Conservation (phyloP, 139 green algal genomes). For the Chlorella sp. region DNA sequence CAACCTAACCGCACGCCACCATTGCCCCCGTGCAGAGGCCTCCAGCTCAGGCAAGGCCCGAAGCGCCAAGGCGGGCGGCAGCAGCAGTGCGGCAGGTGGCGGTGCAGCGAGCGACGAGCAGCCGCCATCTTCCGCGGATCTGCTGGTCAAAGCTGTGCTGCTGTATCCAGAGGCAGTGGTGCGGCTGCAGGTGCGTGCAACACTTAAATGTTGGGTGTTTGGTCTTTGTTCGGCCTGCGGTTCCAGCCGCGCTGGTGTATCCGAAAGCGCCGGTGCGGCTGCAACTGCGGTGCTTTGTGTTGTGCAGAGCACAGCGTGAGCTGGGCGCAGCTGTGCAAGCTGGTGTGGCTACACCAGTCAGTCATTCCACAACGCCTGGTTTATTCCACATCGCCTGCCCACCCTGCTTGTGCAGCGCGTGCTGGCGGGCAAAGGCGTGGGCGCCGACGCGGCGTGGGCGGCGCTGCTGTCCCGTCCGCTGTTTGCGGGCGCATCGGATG, state of each 20-base stretch:
- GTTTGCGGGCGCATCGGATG: conserved; percentile 60
- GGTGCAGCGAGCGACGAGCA: conserved; percentile 31
- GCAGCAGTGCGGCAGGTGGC: not conserved
- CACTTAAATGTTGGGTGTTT: not conserved
- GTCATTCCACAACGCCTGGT: not conserved
- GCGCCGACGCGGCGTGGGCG: conserved; percentile 62
- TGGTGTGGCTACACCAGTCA: no score
- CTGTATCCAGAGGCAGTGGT: conserved; percentile 82
- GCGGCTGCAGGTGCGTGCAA: conserved; percentile 26
- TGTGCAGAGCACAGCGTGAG: no score
- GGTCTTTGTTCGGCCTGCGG: no score
- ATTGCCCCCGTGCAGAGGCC: conserved; percentile 22
- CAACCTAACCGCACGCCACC: no score
- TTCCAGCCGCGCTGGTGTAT: not conserved
- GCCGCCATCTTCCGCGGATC: conserved; percentile 43
- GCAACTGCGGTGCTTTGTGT: not conserved
- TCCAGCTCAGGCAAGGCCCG: not conserved
- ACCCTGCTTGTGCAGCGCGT: conserved; percentile 46
- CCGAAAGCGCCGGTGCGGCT: not conserved
- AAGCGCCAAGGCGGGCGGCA: not conserved
- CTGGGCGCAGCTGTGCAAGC: no score
- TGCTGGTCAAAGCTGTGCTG: conserved; percentile 74
- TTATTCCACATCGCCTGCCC: no score
- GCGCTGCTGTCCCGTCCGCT: conserved; percentile 61
- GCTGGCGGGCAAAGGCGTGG: conserved; percentile 75